Evolutionary conservation across 2,329 filamentous ascomycete genomes (phyloP).

Genomic region (Pseudogymnoascus sp.): DNA sequence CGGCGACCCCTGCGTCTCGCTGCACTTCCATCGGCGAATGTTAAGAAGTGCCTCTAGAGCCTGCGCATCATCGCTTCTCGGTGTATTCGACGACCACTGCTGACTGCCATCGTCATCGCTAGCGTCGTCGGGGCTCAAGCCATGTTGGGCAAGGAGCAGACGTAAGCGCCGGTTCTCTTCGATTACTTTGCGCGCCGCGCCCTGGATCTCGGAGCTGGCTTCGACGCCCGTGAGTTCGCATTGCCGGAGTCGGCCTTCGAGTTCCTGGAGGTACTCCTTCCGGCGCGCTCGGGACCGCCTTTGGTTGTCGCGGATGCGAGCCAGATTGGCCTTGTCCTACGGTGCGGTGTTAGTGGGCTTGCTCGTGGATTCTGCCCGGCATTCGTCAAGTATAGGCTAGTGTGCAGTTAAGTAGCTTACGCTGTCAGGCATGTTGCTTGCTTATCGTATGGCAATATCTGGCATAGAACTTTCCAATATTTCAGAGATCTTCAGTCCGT

Average conservation of each 20-base stretch:
- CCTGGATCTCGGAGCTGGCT: constrained; percentile 65
- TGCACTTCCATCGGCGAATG: constrained; percentile 22
- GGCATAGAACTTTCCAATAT: not conserved
- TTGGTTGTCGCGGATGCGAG: constrained; percentile 70
- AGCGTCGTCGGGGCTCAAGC: constrained; percentile 25
- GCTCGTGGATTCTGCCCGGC: constrained; percentile 9
- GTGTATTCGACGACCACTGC: not conserved
- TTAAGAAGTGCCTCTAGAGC: constrained; percentile 26
- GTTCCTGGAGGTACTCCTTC: constrained; percentile 66
- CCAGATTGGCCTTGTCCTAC: constrained; percentile 32
- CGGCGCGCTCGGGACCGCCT: constrained; percentile 66
- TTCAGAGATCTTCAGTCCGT: not conserved
- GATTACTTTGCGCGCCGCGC: constrained; percentile 60
- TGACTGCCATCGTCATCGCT: not conserved
- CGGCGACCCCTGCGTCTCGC: not conserved
- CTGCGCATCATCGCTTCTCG: constrained; percentile 21
- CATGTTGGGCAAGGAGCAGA: constrained; percentile 50
- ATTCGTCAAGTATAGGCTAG: constrained; percentile 6
- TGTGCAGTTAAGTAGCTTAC: constrained; percentile 11
- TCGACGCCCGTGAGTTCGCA: constrained; percentile 62
- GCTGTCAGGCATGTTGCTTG: constrained; percentile 11
- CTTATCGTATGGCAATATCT: constrained; percentile 1
- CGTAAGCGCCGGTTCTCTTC: constrained; percentile 65
- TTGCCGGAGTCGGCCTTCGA: constrained; percentile 57
- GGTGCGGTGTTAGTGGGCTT: constrained; percentile 10